Base-by-base conservation (phyloP, 1,139 yeast genomes). In the Protomyces gravidus region DNA sequence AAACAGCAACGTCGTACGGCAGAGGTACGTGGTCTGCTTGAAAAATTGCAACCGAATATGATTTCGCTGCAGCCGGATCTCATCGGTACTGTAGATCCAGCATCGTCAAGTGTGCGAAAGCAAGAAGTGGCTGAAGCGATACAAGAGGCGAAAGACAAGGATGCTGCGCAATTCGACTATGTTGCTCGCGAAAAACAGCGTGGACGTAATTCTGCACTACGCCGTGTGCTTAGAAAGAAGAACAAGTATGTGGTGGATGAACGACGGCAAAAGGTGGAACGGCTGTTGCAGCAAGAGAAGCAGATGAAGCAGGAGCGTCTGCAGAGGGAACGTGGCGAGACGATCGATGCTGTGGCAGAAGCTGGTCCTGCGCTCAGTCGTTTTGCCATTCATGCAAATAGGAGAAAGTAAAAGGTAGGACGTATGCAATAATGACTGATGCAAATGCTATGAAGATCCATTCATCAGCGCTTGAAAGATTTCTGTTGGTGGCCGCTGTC, bases 1-100 rank as follows among this genome's bases (percentile, higher is more conserved):
- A 84, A 89, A 52, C 86, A 88, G 71, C 97, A 90, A 73, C 85
- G 98, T 77, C 95, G 92, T 73, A 95, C 92, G 75, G 80, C 81
- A 61, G 98, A 94, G 76, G 96, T 94, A 49, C 82, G 94, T 70
- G 75, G 85, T 1, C 78, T 94, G 70, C 75, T 94, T 72, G 88
- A 92, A 74, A 94, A 94, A 74, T 78, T 94, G 66, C 84, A 88
- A 66, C 94, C 97, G 3, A 97, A 90, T 70, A 85, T 96, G 75
- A 92, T 94, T 64, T 78, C 95, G 1, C 77, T 92, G 68, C 96
- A 92, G 76, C 98, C 98, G 63, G 81, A 80, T 68, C 82, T 80
- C 59, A 86, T 94, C 67, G 99, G 98, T 67, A 80, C 84, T 13
- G 89, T 92, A 27, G 92, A 89, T 68, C 80, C 80, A 65, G 78